These are phyloP conservation scores for Claviceps sp. DNA, from an alignment of 2,329 filamentous ascomycete genomes.

Conservation along the genomic window DNA sequence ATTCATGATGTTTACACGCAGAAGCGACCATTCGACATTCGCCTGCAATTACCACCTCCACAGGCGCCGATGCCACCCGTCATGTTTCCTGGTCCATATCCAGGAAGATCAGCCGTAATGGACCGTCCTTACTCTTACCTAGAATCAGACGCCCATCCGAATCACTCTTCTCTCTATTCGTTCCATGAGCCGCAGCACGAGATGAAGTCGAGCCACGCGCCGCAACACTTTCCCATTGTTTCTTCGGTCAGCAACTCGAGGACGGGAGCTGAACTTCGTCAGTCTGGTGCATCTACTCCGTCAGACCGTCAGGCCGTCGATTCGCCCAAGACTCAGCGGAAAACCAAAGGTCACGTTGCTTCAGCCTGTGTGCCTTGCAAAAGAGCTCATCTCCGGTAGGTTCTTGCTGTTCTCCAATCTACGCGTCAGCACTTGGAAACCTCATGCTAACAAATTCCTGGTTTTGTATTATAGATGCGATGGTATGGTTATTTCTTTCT, in stretches of 20 bases:
- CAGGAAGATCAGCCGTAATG: constrained; percentile 12
- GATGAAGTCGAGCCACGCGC: constrained; percentile 2
- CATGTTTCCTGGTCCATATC: constrained; percentile 9
- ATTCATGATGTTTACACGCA: constrained; percentile 34
- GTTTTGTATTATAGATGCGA: not conserved
- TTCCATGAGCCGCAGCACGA: constrained; percentile 9
- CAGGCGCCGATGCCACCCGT: constrained; percentile 12
- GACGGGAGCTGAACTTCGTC: constrained; percentile 10
- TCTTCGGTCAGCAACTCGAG: constrained; percentile 7
- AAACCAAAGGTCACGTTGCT: constrained; percentile 69
- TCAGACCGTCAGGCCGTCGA: constrained; percentile 34
- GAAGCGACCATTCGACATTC: constrained; percentile 12
- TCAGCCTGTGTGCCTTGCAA: constrained; percentile 81
- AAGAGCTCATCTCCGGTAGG: constrained; percentile 61
- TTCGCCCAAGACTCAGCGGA: constrained; percentile 49
- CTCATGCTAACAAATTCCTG: not conserved
- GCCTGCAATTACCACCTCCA: constrained; percentile 13
- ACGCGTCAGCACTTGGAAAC: not conserved
- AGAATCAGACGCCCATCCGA: constrained; percentile 11
- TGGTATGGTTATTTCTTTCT: not conserved
- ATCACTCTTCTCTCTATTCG: constrained; percentile 14
- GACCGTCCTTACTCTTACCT: constrained; percentile 14
- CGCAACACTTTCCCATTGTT: constrained; percentile 12
- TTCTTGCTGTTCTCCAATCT: not conserved
- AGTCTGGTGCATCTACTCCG: constrained; percentile 19